These are phyloP conservation scores for Fusarium anthophilum DNA, from an alignment of 2,329 filamentous ascomycete species.

Conservation along the genomic window DNA sequence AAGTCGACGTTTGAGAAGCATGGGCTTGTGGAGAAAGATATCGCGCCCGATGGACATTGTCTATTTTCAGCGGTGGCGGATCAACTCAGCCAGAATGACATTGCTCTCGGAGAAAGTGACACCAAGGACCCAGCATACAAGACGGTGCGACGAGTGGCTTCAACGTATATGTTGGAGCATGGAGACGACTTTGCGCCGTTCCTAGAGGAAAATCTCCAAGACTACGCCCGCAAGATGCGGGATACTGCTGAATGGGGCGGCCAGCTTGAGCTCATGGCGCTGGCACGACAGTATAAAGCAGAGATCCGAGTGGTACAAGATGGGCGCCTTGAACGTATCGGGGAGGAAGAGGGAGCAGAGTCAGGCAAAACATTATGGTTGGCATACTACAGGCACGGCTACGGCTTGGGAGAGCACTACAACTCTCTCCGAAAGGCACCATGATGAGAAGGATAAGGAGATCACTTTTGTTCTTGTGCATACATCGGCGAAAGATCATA, in stretches of 20 bases:
- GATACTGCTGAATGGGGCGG: conserved; percentile 97
- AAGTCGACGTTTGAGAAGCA: conserved; percentile 69
- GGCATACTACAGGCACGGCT: conserved; percentile 94
- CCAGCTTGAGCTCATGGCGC: conserved; percentile 85
- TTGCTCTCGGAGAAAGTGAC: conserved; percentile 50
- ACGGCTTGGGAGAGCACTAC: conserved; percentile 96
- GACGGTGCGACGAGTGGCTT: conserved; percentile 74
- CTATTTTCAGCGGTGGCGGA: conserved; percentile 92
- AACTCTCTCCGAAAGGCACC: conserved; percentile 76
- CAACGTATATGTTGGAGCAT: conserved; percentile 78
- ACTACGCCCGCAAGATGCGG: conserved; percentile 79
- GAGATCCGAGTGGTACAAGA: conserved; percentile 88
- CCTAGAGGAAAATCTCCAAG: conserved; percentile 79
- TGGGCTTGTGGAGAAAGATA: conserved; percentile 77
- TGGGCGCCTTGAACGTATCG: conserved; percentile 80
- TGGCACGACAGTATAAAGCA: conserved; percentile 82
- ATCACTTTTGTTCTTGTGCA: conserved; percentile 37
- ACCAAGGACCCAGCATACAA: conserved; percentile 63
- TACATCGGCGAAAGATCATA: conserved; percentile 32
- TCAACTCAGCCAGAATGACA: conserved; percentile 69
- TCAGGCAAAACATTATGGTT: conserved; percentile 77
- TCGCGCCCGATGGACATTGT: conserved; percentile 93
- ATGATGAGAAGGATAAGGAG: conserved; percentile 28
- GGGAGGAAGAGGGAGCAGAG: conserved; percentile 54
- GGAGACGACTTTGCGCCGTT: conserved; percentile 87